phyloP scores from a whole-genome alignment of 1,139 yeast species.

The Nakaseomyces glabratus region DNA sequence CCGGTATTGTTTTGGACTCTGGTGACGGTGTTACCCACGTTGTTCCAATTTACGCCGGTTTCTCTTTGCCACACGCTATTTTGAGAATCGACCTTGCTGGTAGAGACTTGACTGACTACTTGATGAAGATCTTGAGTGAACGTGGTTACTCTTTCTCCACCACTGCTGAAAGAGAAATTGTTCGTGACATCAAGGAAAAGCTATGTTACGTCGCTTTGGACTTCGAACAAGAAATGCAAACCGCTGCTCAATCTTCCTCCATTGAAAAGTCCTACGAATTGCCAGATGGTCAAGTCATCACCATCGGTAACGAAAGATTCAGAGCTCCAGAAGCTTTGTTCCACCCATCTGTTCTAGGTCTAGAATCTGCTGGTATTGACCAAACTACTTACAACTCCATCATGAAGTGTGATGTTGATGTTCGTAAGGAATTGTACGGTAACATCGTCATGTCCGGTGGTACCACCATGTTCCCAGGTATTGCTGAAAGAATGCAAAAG shows the following conservation, averaged over 20 bases:
- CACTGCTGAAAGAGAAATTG: conserved; percentile 99
- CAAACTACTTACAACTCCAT: conserved; percentile 99
- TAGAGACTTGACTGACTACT: conserved; percentile 97
- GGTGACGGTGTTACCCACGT: conserved; percentile 99
- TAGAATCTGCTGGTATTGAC: conserved; percentile 99
- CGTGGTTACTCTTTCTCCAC: conserved; percentile 99
- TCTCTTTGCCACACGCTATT: conserved; percentile 98
- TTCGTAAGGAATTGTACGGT: conserved; percentile 97
- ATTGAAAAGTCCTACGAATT: conserved; percentile 98
- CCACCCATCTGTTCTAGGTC: conserved; percentile 97
- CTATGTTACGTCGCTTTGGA: conserved; percentile 96
- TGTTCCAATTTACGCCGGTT: conserved; percentile 99
- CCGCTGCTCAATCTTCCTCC: conserved; percentile 96
- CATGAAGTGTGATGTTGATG: conserved; percentile 98
- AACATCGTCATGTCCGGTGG: conserved; percentile 99
- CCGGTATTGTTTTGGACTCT: conserved; percentile 98
- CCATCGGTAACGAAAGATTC: conserved; percentile 99
- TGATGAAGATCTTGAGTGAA: conserved; percentile 96
- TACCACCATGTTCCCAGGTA: conserved; percentile 99
- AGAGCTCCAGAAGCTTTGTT: conserved; percentile 99
- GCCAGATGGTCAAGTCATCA: conserved; percentile 99
- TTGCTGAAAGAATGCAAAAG: conserved; percentile 99
- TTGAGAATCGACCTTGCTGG: conserved; percentile 99
- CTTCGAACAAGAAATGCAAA: conserved; percentile 97
- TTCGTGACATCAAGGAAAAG: conserved; percentile 98